Evolutionary conservation across 768 basidiomycete genomes (phyloP).

Genomic region (Filobasidium floriforme): DNA sequence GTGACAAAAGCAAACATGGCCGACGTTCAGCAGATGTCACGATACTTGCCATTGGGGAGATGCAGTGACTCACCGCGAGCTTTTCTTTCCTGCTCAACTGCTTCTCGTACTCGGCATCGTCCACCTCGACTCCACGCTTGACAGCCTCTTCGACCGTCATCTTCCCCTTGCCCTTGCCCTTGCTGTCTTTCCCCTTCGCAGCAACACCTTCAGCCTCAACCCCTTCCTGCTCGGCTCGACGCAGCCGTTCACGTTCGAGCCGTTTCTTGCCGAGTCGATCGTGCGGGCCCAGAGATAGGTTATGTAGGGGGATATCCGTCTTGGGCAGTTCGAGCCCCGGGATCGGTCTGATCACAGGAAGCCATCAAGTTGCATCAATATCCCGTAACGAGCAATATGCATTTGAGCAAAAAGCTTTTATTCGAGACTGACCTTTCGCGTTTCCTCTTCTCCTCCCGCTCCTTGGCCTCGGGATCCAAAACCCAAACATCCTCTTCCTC

Average conservation of each 20-base stretch:
- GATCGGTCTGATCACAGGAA: slow-evolving; percentile 28
- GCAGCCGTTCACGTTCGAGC: slow-evolving; percentile 3
- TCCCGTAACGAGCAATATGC: background rate
- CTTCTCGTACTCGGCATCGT: slow-evolving; percentile 31
- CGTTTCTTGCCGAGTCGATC: slow-evolving; percentile 21
- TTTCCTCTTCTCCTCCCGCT: slow-evolving; percentile 22
- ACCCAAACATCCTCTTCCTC: slow-evolving; percentile 16
- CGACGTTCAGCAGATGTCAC: background rate
- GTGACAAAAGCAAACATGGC: background rate
- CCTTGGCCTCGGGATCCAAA: background rate
- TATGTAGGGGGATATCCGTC: slow-evolving; percentile 23
- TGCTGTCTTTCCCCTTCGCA: background rate
- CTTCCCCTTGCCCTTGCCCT: slow-evolving; percentile 7
- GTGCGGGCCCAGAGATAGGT: slow-evolving; percentile 11
- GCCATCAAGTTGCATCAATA: background rate
- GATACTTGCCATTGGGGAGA: no score
- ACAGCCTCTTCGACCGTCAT: slow-evolving; percentile 14
- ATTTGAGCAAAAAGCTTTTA: background rate
- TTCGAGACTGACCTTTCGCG: slow-evolving; percentile 30
- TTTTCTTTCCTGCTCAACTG: slow-evolving; percentile 33
- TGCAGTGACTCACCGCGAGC: slow-evolving; percentile 26
- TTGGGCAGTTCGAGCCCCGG: slow-evolving; percentile 32
- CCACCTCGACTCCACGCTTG: slow-evolving; percentile 17
- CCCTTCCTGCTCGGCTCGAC: background rate
- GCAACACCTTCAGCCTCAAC: background rate